Percentiles rank a stretch among this genome's conserved stretches.
phyloP scores from a whole-genome alignment of 306 rosid genomes.

The Dalbergia cochinchinensis region DNA sequence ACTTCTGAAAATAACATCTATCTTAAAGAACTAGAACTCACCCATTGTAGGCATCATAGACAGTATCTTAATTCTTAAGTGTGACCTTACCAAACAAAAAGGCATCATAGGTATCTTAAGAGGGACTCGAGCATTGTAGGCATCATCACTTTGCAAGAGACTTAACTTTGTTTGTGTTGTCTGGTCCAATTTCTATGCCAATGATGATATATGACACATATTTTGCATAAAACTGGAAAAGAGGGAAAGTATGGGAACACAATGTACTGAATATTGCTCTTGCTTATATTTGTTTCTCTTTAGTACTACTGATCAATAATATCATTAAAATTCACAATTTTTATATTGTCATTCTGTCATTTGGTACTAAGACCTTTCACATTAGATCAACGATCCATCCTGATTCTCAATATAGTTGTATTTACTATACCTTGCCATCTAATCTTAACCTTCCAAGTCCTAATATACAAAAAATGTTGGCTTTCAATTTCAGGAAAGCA shows the following conservation, averaged over 20 bases:
- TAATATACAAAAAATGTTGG: slow-evolving; percentile 31
- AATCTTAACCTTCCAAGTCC: slow-evolving; percentile 33
- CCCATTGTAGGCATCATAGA: too few species aligned
- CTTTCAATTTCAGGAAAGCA: slow-evolving; percentile 27
- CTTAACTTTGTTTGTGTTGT: not conserved
- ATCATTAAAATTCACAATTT: slow-evolving; percentile 32
- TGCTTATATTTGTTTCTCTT: slow-evolving; percentile 1
- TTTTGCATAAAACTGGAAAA: slow-evolving; percentile 15
- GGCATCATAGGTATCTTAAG: too few species aligned
- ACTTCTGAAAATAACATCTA: too few species aligned
- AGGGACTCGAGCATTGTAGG: too few species aligned
- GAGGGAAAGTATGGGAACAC: not conserved
- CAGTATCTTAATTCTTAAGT: too few species aligned
- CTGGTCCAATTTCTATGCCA: not conserved
- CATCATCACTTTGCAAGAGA: not conserved
- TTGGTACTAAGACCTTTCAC: slow-evolving; percentile 19
- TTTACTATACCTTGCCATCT: slow-evolving; percentile 31
- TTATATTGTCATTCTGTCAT: slow-evolving; percentile 21
- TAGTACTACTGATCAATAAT: slow-evolving; percentile 3
- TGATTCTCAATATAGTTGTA: slow-evolving; percentile 24
- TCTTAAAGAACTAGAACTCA: too few species aligned
- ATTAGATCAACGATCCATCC: slow-evolving; percentile 19
- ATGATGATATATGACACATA: not conserved
- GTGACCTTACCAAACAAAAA: too few species aligned
- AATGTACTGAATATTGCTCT: not conserved